phyloP scores from a whole-genome alignment of 305 asterid genomes.

The Fraxinus floribunda region DNA sequence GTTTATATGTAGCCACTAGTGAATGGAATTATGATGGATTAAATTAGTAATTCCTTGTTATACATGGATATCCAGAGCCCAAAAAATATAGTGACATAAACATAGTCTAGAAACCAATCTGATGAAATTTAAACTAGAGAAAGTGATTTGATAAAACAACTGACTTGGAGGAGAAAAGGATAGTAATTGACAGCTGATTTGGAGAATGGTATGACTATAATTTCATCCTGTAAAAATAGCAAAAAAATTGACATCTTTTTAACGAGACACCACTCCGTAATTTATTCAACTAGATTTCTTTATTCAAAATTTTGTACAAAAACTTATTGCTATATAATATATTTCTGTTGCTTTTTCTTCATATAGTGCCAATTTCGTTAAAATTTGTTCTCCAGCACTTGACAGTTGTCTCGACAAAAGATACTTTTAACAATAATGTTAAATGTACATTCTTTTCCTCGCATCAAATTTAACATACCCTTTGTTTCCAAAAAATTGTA shows the following conservation, averaged over 20 bases:
- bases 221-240: not conserved
- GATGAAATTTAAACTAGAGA: not conserved
- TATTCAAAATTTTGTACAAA: not conserved
- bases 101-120: not conserved
- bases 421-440: not conserved
- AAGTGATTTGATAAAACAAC: not conserved
- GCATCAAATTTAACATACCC: not conserved
- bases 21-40: not conserved
- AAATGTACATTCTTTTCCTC: not conserved
- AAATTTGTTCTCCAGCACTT: not conserved
- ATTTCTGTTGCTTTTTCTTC: not conserved
- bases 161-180: not conserved
- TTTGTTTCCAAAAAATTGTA: not conserved
- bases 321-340: not conserved
- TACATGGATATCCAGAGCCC: not conserved
- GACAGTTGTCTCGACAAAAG: not conserved
- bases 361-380: not conserved
- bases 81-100: not conserved
- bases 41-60: not conserved
- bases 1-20: not conserved
- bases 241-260: not conserved
- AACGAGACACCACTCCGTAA: not conserved
- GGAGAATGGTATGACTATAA: not conserved
- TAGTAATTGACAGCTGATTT: not conserved
- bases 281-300: not conserved